Evolutionary conservation across 2,329 filamentous ascomycete species (phyloP).

Genomic region (Arachnopeziza araneosa): DNA sequence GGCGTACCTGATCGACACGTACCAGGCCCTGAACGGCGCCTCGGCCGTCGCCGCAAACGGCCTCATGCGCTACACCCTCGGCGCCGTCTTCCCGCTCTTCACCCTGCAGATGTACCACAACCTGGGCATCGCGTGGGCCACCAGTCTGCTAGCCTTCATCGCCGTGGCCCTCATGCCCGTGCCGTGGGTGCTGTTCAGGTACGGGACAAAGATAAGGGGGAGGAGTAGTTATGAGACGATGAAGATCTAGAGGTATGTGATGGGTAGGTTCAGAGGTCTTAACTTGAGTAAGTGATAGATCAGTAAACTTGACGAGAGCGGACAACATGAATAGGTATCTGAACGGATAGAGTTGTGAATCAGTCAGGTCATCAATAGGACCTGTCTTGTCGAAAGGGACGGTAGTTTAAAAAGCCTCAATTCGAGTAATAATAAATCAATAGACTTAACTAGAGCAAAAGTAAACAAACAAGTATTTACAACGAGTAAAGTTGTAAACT

Average conservation of each 20-base stretch:
- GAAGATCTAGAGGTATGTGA: background rate
- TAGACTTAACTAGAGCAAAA: too few relatives aligned
- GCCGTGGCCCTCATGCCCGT: constrained; percentile 17
- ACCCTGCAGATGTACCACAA: constrained; percentile 34
- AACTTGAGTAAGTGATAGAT: too few relatives aligned
- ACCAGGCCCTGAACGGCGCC: constrained; percentile 32
- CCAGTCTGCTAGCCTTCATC: constrained; percentile 16
- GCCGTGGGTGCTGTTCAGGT: constrained; percentile 36
- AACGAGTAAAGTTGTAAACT: too few relatives aligned
- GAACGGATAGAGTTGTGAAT: too few relatives aligned
- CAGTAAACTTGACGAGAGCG: too few relatives aligned
- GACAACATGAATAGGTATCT: too few relatives aligned
- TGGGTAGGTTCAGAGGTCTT: too few relatives aligned
- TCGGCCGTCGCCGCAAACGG: constrained; percentile 12
- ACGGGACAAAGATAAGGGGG: constrained; percentile 19
- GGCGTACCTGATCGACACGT: constrained; percentile 41
- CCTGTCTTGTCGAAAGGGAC: too few relatives aligned
- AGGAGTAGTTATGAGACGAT: constrained; percentile 63
- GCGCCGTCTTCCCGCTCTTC: constrained; percentile 29
- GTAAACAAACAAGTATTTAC: too few relatives aligned
- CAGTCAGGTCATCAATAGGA: too few relatives aligned
- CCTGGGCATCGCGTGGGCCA: constrained; percentile 18
- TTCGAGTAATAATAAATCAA: too few relatives aligned
- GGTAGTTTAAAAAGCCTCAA: too few relatives aligned
- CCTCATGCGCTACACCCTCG: constrained; percentile 5